A percentile compares a stretch with the other conserved stretches of the same genome.
Evolutionary conservation across 2,329 filamentous ascomycete species (phyloP).

Genomic region (Lachnellula arida): DNA sequence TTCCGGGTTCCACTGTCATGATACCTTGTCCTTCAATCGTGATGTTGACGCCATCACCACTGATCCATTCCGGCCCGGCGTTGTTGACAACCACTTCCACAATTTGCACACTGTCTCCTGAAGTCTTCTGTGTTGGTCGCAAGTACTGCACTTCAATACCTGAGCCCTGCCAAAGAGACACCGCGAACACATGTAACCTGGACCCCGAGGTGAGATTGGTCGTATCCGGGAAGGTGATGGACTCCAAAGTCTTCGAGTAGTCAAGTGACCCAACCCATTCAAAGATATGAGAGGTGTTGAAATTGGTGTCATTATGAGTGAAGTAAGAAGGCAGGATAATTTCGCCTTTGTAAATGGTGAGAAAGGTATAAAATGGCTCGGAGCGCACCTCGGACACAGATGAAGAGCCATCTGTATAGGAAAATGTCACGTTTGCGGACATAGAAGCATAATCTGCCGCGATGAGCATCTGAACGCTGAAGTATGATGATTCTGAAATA

Average conservation of each 20-base stretch:
- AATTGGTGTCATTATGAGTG: slow-evolving; percentile 37
- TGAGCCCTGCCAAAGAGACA: slow-evolving; percentile 37
- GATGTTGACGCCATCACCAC: slow-evolving; percentile 30
- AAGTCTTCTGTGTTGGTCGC: slow-evolving; percentile 41
- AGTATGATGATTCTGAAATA: slow-evolving; percentile 34
- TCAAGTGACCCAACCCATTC: slow-evolving; percentile 39
- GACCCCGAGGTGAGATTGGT: slow-evolving; percentile 31
- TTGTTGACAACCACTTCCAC: slow-evolving; percentile 40
- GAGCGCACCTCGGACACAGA: slow-evolving; percentile 40
- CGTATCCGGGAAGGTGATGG: slow-evolving; percentile 39
- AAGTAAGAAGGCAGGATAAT: slow-evolving; percentile 41
- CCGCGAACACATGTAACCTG: slow-evolving; percentile 40
- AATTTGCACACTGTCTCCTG: slow-evolving; percentile 34
- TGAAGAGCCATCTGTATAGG: slow-evolving; percentile 39
- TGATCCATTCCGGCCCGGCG: slow-evolving; percentile 34
- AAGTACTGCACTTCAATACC: slow-evolving; percentile 36
- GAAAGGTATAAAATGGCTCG: slow-evolving; percentile 40
- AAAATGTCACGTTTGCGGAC: slow-evolving; percentile 39
- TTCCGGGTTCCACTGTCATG: slow-evolving; percentile 37
- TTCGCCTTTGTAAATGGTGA: slow-evolving; percentile 43
- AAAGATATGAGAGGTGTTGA: slow-evolving; percentile 42
- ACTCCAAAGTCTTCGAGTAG: slow-evolving; percentile 35
- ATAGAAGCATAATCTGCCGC: slow-evolving; percentile 38
- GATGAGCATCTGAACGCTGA: slow-evolving; percentile 41
- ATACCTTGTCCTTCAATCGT: slow-evolving; percentile 36